These are phyloP conservation scores for Sarocladium oryzae DNA, from an alignment of 2,329 filamentous ascomycete species.

Conservation along the genomic window DNA sequence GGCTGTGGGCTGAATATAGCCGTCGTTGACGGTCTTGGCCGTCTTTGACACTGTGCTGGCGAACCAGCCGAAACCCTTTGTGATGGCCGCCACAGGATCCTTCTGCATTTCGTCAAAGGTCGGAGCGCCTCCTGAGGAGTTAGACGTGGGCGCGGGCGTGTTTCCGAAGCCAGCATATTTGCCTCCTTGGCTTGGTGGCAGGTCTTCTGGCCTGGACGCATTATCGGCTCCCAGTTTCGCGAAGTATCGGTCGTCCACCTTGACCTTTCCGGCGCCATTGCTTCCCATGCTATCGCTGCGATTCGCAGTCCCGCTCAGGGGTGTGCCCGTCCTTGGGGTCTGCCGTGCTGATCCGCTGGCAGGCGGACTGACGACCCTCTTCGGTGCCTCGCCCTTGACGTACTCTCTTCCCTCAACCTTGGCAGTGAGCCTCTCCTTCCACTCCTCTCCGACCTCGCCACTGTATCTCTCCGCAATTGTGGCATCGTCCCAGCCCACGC, in stretches of 20 bases:
- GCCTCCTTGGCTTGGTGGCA: constrained; percentile 85
- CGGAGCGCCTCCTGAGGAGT: constrained; percentile 43
- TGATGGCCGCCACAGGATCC: constrained; percentile 81
- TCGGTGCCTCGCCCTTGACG: constrained; percentile 60
- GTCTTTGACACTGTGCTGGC: constrained; percentile 80
- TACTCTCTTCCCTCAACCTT: constrained; percentile 88
- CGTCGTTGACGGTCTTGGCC: constrained; percentile 84
- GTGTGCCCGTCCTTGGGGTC: constrained; percentile 33
- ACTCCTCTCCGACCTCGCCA: constrained; percentile 86
- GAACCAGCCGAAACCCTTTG: constrained; percentile 94
- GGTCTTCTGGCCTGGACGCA: constrained; percentile 61
- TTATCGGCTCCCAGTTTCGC: constrained; percentile 79
- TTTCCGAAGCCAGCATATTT: constrained; percentile 91
- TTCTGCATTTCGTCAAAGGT: constrained; percentile 83
- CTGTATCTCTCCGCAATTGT: constrained; percentile 89
- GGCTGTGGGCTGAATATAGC: constrained; percentile 88
- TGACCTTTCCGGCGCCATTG: constrained; percentile 40
- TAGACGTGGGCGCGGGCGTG: constrained; percentile 49
- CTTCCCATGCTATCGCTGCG: constrained; percentile 31
- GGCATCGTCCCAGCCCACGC: constrained; percentile 73
- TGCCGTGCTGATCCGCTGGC: constrained; percentile 28
- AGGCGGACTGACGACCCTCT: constrained; percentile 25
- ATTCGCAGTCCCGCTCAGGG: constrained; percentile 31
- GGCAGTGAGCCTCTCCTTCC: constrained; percentile 80
- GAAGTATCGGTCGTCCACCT: constrained; percentile 84